Evolutionary conservation across 768 basidiomycete genomes (phyloP).

Genomic region (Phlebiopsis gigantea): DNA sequence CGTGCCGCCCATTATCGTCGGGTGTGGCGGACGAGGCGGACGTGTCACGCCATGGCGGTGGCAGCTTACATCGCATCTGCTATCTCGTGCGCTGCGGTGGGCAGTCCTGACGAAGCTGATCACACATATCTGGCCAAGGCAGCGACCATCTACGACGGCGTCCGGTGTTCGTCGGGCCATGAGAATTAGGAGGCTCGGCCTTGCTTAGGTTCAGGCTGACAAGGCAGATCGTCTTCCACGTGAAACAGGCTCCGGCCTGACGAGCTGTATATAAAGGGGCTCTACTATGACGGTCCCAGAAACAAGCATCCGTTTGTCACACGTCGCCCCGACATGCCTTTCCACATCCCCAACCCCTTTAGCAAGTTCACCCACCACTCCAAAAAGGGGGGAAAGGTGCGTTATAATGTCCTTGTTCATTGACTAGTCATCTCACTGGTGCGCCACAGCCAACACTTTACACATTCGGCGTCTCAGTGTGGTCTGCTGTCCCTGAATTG

Average conservation of each 20-base stretch:
- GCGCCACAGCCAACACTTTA: conserved; percentile 27
- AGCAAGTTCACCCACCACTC: neutral
- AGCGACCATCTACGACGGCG: neutral
- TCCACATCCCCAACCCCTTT: neutral
- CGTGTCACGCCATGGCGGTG: neutral
- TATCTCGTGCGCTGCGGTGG: neutral
- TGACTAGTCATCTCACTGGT: neutral
- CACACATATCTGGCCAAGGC: neutral
- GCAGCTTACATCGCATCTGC: neutral
- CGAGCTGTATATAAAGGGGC: neutral
- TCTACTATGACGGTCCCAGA: neutral
- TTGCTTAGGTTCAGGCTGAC: neutral
- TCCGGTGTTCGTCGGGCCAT: neutral
- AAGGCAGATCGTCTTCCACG: neutral
- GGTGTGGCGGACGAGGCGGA: neutral
- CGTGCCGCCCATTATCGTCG: neutral
- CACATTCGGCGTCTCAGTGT: conserved; percentile 33
- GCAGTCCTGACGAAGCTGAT: neutral
- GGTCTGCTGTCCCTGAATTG: conserved; percentile 36
- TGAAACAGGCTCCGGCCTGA: neutral
- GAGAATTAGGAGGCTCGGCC: neutral
- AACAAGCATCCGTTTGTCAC: neutral
- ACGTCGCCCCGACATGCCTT: neutral
- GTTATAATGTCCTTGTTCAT: neutral
- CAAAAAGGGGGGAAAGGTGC: neutral